These are phyloP conservation scores for Trichoderma arundinaceum DNA, from an alignment of 2,329 filamentous ascomycete genomes.

Conservation along the genomic window DNA sequence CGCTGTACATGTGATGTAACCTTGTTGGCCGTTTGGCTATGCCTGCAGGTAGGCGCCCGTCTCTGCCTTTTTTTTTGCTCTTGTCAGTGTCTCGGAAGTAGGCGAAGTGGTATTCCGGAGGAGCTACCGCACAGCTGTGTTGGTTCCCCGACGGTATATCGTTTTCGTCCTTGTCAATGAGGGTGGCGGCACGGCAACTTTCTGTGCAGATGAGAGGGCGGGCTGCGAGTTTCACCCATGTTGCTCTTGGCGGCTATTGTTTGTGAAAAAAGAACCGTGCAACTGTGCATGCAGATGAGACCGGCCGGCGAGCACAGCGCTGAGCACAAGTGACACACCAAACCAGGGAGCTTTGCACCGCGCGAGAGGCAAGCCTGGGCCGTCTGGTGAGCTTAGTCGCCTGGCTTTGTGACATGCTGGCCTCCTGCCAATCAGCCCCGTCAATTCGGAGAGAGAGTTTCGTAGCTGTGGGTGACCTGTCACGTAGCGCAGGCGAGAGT, in stretches of 20 bases:
- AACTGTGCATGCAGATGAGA: not conserved
- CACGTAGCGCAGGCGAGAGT: not conserved
- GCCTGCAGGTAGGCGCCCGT: slow-evolving; percentile 22
- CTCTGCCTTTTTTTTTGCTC: not conserved
- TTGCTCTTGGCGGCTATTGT: slow-evolving; percentile 11
- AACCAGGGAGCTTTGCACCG: not conserved
- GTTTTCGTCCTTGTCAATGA: not conserved
- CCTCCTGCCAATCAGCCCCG: slow-evolving; percentile 4
- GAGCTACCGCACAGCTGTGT: not conserved
- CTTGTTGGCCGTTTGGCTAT: slow-evolving; percentile 8
- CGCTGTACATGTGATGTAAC: not conserved
- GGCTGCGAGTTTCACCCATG: slow-evolving; percentile 11
- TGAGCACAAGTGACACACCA: not conserved
- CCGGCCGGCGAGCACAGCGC: not conserved
- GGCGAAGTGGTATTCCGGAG: slow-evolving; percentile 16
- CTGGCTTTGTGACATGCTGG: not conserved
- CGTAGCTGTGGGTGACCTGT: slow-evolving; percentile 1
- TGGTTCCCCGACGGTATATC: slow-evolving; percentile 2
- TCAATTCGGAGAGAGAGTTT: slow-evolving; percentile 9
- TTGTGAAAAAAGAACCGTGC: not conserved
- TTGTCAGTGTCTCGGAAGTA: slow-evolving; percentile 19
- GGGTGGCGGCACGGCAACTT: too few species aligned
- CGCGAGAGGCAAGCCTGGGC: slow-evolving; percentile 1
- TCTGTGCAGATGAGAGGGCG: not conserved
- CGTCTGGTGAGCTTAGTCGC: not conserved